Evolutionary conservation across 2,329 filamentous ascomycete genomes (phyloP).

Genomic region (Diaporthe destruens): DNA sequence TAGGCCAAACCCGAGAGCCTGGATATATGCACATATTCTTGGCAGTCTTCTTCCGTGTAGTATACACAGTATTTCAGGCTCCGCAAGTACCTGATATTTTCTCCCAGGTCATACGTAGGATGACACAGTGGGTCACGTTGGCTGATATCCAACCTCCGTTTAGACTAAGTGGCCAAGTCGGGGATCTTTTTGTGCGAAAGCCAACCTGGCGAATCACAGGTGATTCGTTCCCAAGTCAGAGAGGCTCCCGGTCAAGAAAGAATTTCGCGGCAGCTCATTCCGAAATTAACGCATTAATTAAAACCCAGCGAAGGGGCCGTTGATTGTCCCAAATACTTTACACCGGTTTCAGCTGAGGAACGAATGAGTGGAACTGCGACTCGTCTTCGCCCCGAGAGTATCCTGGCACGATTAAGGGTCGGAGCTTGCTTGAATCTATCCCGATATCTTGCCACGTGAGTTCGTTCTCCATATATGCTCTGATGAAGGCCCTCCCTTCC

Average conservation of each 20-base stretch:
- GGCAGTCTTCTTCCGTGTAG: too few species aligned
- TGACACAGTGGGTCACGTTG: neutral
- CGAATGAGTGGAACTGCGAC: neutral
- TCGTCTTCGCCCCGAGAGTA: neutral
- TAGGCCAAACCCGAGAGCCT: neutral
- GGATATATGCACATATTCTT: neutral
- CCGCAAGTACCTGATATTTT: neutral
- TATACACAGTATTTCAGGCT: fast-evolving
- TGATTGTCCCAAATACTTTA: neutral
- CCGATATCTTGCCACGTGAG: too few species aligned
- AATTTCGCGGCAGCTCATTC: neutral
- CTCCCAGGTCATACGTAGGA: neutral
- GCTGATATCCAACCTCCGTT: neutral
- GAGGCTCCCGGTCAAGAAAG: neutral
- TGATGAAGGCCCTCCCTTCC: neutral
- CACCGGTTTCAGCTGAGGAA: neutral
- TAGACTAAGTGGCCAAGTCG: neutral
- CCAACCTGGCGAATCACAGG: too few species aligned
- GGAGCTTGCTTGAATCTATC: neutral
- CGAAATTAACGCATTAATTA: neutral
- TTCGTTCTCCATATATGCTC: too few species aligned
- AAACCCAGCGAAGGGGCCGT: neutral
- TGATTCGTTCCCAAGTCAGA: neutral
- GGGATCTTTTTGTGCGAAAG: neutral
- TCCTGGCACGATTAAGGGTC: neutral